Base-by-base conservation (phyloP, 2,329 filamentous ascomycete genomes). In the Fusarium hostae region DNA sequence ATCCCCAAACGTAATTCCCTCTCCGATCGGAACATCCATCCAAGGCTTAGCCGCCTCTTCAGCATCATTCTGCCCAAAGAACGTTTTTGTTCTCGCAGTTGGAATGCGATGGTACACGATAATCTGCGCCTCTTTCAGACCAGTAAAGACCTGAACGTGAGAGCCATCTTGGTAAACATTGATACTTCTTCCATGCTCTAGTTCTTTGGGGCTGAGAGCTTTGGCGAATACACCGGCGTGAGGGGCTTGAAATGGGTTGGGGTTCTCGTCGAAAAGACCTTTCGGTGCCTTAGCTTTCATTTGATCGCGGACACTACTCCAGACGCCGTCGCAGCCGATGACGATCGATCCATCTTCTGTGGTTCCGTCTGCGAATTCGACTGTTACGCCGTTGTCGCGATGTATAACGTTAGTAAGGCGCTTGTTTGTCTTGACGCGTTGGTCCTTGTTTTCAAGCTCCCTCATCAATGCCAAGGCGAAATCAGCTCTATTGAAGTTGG, bases 61-160 rank as follows among this genome's bases (percentile, higher is more conserved):
- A 2, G 67, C 67, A 1, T 70, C 50, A 3, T 70, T 70, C 10
- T 67, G 66, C 2, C 54, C 67, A 37, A 70, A 70, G 22, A 56
- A 55, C 1, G 67, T 70, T 3, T 57, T 47, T 7, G 70, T 59
- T 22, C 16, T 70, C 1, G 63, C 48, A 8, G 40, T 34, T 5
- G 66, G 44, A 5, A 70, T 70, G 11, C 55, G 67, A 5, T 66
- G 48, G 44, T 70, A 70, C 0, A 65, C 62, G 2, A 70, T 47
- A 0, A 70, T 62, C 5, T 52, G 63, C 1, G 67, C 66, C 11
- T 70, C 67, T 9, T 4, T 62, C 3, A 35, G 24, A 13, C 45
- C 57, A 10, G 67, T 70, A 16, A 70, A 70, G 1, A 70, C 66
- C 30, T 70, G 67, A 5, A 67, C 66, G 3, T 70, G 67, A 3